Evolutionary conservation across 2,329 filamentous ascomycete genomes (phyloP).

Genomic region (Aspergillus luchuensis): DNA sequence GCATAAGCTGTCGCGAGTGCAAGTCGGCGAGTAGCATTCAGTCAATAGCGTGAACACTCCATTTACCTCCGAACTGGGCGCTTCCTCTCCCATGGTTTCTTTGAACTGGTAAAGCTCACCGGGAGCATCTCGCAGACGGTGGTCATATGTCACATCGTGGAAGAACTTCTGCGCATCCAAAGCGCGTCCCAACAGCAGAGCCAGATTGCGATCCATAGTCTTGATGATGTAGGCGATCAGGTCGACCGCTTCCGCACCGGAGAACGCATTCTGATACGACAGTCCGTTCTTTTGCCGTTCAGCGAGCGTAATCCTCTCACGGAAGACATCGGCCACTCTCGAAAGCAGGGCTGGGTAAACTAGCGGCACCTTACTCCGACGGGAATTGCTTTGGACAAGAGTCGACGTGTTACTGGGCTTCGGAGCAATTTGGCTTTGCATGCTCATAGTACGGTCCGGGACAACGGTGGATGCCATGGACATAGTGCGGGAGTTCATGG

Average conservation of each 20-base stretch:
- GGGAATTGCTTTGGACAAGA: slow-evolving; percentile 61
- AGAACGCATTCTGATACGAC: slow-evolving; percentile 96
- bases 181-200: slow-evolving; percentile 83
- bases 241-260: slow-evolving; percentile 92
- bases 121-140: slow-evolving; percentile 88
- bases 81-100: slow-evolving; percentile 81
- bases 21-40: slow-evolving; percentile 97
- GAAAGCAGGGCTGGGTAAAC: slow-evolving; percentile 94
- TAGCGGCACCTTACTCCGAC: slow-evolving; percentile 69
- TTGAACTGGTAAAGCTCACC: slow-evolving; percentile 96
- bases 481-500: slow-evolving; percentile 66
- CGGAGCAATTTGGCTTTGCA: slow-evolving; percentile 57
- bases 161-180: slow-evolving; percentile 98
- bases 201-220: slow-evolving; percentile 92
- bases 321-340: slow-evolving; percentile 89
- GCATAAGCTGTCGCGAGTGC: slow-evolving; percentile 90
- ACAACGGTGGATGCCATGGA: slow-evolving; percentile 77
- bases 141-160: slow-evolving; percentile 98
- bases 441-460: slow-evolving; percentile 63
- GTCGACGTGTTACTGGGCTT: slow-evolving; percentile 52
- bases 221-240: slow-evolving; percentile 95
- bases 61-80: slow-evolving; percentile 73
- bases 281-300: slow-evolving; percentile 96
- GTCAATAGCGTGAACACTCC: slow-evolving; percentile 95
- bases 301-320: slow-evolving; percentile 79